These are phyloP conservation scores for Agaricus sinodeliciosus DNA, from an alignment of 768 basidiomycete genomes.

Conservation along the genomic window DNA sequence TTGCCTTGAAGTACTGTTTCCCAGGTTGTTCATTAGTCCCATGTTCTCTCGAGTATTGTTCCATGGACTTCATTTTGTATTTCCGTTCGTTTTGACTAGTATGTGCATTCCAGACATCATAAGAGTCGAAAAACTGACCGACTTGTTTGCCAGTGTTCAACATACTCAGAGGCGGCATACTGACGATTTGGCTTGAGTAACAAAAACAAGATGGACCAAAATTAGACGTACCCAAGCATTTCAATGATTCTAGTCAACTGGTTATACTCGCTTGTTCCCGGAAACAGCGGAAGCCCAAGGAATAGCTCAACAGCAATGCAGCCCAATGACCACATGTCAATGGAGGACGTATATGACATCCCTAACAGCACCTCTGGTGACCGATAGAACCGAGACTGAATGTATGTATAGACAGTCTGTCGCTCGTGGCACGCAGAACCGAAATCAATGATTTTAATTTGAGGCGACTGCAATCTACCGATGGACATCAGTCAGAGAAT, in stretches of 20 bases:
- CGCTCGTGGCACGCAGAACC: conserved; percentile 98
- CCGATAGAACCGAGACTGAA: conserved; percentile 97
- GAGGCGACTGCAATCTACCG: conserved; percentile 86
- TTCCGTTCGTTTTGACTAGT: conserved; percentile 72
- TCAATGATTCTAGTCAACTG: conserved; percentile 95
- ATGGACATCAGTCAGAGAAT: conserved; percentile 4
- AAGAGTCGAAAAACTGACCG: conserved; percentile 85
- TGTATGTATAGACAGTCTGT: conserved; percentile 99
- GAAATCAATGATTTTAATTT: conserved; percentile 99
- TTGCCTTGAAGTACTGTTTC: conserved; percentile 98
- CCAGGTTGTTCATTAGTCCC: conserved; percentile 95
- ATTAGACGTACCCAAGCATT: conserved; percentile 83
- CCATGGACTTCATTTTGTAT: conserved; percentile 82
- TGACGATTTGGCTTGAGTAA: conserved; percentile 31
- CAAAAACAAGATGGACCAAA: background rate
- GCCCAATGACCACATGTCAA: conserved; percentile 99
- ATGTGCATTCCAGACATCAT: conserved; percentile 55
- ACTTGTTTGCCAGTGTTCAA: conserved; percentile 96
- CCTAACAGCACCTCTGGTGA: conserved; percentile 96
- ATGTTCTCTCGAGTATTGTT: conserved; percentile 94
- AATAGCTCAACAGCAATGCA: conserved; percentile 99
- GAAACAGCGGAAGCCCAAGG: conserved; percentile 92
- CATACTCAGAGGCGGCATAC: conserved; percentile 87
- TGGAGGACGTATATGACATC: conserved; percentile 88
- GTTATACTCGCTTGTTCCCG: conserved; percentile 99